Conservation (phyloP, 139 green algal genomes). For the Coelastrella sp. region DNA sequence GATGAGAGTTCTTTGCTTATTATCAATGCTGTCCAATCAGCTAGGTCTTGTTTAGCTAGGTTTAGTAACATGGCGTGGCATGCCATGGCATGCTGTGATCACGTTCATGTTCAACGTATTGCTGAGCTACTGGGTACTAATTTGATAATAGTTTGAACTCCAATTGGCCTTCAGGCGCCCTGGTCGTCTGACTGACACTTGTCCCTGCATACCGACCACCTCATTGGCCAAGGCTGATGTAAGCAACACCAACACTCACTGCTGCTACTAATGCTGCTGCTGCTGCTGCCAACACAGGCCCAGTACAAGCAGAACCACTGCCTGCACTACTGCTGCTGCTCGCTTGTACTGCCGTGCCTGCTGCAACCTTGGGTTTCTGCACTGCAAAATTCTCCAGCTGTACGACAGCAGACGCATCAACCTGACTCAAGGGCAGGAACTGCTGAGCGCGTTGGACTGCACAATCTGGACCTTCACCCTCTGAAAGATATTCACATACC, state of each 20-base stretch:
- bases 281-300: conserved; percentile 23
- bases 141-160: too few species aligned
- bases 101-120: too few species aligned
- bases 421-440: conserved; percentile 26
- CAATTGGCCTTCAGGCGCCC: too few species aligned
- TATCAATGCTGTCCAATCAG: too few species aligned
- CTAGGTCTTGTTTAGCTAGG: too few species aligned
- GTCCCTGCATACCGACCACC: neutral
- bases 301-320: conserved; percentile 11
- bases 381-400: conserved; percentile 10
- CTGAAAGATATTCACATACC: conserved; percentile 52
- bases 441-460: conserved; percentile 26
- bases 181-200: too few species aligned
- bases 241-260: conserved; percentile 32
- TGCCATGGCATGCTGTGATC: too few species aligned
- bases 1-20: too few species aligned
- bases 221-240: conserved; percentile 25
- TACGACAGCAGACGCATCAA: neutral
- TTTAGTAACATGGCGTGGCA: too few species aligned
- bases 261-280: conserved; percentile 45
- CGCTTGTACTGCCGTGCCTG: neutral
- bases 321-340: neutral
- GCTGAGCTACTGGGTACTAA: too few species aligned
- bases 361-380: neutral
- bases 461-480: conserved; percentile 29